Base-by-base conservation (phyloP, 1,139 yeast genomes). In the Barnettozyma hawaiiensis region DNA sequence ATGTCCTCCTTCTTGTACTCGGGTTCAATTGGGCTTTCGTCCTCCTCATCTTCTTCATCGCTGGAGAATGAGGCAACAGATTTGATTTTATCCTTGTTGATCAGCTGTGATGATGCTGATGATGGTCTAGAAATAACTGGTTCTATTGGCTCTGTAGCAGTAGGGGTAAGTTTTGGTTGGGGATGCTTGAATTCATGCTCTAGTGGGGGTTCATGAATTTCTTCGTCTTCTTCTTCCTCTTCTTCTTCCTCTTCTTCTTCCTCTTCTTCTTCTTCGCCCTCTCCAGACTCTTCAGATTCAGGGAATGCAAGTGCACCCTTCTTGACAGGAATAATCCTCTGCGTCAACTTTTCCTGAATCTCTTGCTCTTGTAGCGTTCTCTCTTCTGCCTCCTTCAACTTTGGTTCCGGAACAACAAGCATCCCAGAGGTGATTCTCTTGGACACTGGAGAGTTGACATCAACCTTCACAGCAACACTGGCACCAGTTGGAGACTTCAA, bases 371-470 rank as follows among this genome's bases (percentile, higher is more conserved):
- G 55, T 6, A 56, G 40, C 1, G 58, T 53, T 34, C 60, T 60
- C 34, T 61, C 64, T 43, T 64, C 68, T 12, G 66, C 61, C 41
- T 66, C 70, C 16, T 64, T 57, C 41, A 66, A 53, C 46, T 59
- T 64, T 20, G 70, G 70, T 46, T 66, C 70, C 3, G 71, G 71
- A 14, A 64, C 66, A 15, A 63, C 54, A 21, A 82, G 63, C 85
- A 80, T 81, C 1, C 89, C 89, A 0, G 85, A 79, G 1, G 85
- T 78, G 36, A 81, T 78, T 55, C 86, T 68, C 41, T 62, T 62
- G 1, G 72, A 66, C 1, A 69, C 64, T 19, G 66, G 59, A 4
- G 54, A 52, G 43, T 34, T 54, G 51, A 10, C 15, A 19, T 38
- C 37, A 15, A 22, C 21, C 26, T 34, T 34, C 3, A 53, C 48